Evolutionary conservation across 139 green algal genomes (phyloP).

Genomic region (Desmodesmus armatus): DNA sequence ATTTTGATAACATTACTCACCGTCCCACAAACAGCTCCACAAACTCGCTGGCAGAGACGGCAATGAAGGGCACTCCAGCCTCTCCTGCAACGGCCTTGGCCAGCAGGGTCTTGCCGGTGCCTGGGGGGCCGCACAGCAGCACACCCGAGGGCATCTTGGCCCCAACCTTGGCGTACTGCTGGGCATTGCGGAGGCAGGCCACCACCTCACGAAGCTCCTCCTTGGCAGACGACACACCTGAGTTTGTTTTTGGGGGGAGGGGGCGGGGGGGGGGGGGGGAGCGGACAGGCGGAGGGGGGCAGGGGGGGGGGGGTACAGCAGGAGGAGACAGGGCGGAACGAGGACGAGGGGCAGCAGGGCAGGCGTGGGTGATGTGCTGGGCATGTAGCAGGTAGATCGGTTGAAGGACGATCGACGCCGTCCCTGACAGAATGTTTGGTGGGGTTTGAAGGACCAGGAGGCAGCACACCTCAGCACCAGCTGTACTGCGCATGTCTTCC

Average conservation of each 20-base stretch:
- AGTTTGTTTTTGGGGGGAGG: too few species aligned
- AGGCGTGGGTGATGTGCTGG: not conserved
- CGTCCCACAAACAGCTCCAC: constrained; percentile 98
- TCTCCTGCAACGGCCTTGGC: constrained; percentile 93
- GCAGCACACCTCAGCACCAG: too few species aligned
- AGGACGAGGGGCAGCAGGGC: not conserved
- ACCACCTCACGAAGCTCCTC: constrained; percentile 83
- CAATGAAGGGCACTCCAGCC: constrained; percentile 93
- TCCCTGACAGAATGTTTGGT: too few species aligned
- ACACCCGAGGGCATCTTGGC: constrained; percentile 81
- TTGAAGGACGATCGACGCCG: too few species aligned
- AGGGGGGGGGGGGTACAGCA: too few species aligned
- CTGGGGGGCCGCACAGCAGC: constrained; percentile 84
- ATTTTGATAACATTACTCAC: too few species aligned
- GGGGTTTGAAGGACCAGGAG: too few species aligned
- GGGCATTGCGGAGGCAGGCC: constrained; percentile 60
- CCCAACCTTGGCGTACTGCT: constrained; percentile 64
- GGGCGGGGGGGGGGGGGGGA: not conserved
- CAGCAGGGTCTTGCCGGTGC: constrained; percentile 85
- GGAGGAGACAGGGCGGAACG: not conserved
- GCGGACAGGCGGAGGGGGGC: not conserved
- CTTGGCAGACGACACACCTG: constrained; percentile 90
- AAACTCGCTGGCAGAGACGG: constrained; percentile 95
- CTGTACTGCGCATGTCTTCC: too few species aligned
- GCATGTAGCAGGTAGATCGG: not conserved